Conservation (phyloP, 2,329 filamentous ascomycete genomes). For the Xylaria sp. region DNA sequence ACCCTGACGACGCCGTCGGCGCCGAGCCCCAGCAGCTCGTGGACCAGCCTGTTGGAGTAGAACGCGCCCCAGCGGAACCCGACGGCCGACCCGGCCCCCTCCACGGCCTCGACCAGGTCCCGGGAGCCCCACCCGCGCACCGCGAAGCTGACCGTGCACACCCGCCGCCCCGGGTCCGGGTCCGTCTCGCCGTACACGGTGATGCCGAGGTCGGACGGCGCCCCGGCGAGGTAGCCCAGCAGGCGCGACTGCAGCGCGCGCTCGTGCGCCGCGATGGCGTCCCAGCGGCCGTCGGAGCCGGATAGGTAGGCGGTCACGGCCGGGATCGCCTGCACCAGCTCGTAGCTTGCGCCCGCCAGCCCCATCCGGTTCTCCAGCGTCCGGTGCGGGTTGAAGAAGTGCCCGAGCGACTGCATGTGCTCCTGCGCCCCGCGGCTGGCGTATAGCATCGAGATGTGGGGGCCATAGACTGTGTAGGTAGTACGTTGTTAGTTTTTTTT, state of each 20-base stretch:
- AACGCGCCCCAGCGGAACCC: conserved; percentile 71
- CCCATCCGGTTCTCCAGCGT: conserved; percentile 69
- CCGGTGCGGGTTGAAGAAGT: conserved; percentile 60
- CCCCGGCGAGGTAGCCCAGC: conserved; percentile 60
- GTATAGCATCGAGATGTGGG: conserved; percentile 73
- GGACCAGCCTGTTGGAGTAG: conserved; percentile 65
- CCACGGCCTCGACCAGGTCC: conserved; percentile 63
- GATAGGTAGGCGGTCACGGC: conserved; percentile 64
- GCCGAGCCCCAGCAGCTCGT: conserved; percentile 60
- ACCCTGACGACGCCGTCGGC: conserved; percentile 68
- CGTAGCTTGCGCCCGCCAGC: conserved; percentile 71
- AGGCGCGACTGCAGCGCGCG: conserved; percentile 59
- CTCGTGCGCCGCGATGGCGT: conserved; percentile 60
- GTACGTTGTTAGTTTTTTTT: too few species aligned
- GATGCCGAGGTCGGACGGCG: too few species aligned
- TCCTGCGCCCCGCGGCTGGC: conserved; percentile 59
- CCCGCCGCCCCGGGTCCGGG: conserved; percentile 50
- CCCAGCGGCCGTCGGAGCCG: conserved; percentile 48
- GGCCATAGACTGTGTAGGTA: conserved; percentile 80
- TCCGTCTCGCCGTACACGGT: conserved; percentile 61
- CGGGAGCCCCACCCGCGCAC: conserved; percentile 60
- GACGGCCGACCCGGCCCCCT: conserved; percentile 58
- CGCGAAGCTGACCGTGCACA: conserved; percentile 69
- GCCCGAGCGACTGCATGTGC: conserved; percentile 55
- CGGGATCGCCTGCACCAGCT: conserved; percentile 66